These are phyloP conservation scores for Podospora pseudoanserina DNA, from an alignment of 495 filamentous ascomycete species.

Conservation along the genomic window DNA sequence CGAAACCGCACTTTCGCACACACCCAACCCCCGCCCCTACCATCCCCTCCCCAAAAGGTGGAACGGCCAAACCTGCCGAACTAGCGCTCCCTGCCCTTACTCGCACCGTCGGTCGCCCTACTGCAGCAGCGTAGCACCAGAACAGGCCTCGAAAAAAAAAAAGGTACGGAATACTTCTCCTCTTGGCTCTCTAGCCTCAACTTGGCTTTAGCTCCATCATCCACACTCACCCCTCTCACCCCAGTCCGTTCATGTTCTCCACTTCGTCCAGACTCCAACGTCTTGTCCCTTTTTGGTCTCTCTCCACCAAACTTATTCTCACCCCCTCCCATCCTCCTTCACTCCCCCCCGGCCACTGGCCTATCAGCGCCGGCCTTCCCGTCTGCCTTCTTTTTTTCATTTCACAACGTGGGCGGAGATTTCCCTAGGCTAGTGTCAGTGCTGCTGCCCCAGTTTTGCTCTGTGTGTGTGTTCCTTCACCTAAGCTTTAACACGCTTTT, in stretches of 20 bases:
- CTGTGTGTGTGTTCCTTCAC: constrained; percentile 13
- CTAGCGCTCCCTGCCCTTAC: constrained; percentile 21
- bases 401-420: constrained; percentile 26
- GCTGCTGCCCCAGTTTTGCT: not conserved
- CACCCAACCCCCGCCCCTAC: not conserved
- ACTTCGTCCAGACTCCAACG: constrained; percentile 15
- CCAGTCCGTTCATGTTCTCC: constrained; percentile 12
- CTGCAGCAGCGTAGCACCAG: constrained; percentile 3
- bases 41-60: not conserved
- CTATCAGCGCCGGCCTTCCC: constrained; percentile 10
- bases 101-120: constrained; percentile 18
- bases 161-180: constrained; percentile 26
- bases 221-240: not conserved
- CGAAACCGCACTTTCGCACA: constrained; percentile 14
- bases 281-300: not conserved
- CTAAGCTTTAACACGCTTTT: constrained; percentile 22
- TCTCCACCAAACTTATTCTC: not conserved
- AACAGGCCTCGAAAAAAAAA: not conserved
- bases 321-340: not conserved
- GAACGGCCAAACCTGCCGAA: constrained; percentile 28
- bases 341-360: constrained; percentile 12
- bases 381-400: constrained; percentile 18
- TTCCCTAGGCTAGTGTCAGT: constrained; percentile 20
- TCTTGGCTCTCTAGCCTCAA: not conserved
- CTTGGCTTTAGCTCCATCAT: not conserved